Base-by-base conservation (phyloP, 805 yeast genomes). In the Blastobotrys peoriensis region DNA sequence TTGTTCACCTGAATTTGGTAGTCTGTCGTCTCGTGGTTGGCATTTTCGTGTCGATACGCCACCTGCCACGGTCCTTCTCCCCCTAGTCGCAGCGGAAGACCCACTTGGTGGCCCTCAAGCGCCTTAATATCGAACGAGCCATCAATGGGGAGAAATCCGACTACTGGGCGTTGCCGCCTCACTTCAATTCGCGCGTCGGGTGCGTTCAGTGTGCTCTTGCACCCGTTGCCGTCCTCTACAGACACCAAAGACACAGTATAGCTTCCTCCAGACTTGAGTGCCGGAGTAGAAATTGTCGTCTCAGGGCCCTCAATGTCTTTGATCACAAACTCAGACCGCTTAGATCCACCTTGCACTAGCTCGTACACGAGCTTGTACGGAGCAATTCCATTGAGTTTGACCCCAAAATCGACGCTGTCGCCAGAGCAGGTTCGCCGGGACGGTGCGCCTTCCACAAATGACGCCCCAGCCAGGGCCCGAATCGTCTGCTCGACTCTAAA, bases 291-390 rank as follows among this genome's bases (percentile, higher is more conserved):
- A n/a, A 87, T 70, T 0, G 57, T 38, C 45, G 70, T 69, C 1
- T 53, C 50, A 44, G 67, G 60, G 0, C 59, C 61, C 2, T 52
- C 53, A 37, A 79, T 72, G 36, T 69, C 68, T 6, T 67, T 66
- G 4, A 73, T 60, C 0, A 63, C 61, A 39, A 65, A 71, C 4
- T 76, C 63, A 10, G 68, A 59, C 50, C 78, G 67, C 49, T 73
- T 71, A 48, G 72, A 71, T 1, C 80, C 73, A 2, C 72, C 75
- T 43, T 81, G 82, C 16, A 83, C 62, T 18, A 91, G 66, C 43
- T 79, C 84, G 62, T 88, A 89, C 18, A 69, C 70, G 43, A 93
- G 69, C 2, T 74, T 67, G 53, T 83, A 86, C 3, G 98, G 98
- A 0, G 83, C 76, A 51, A 80, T 79, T 10, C 99, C 99, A 40